Conservation (phyloP, 2,329 filamentous ascomycete genomes). For the Aspergillus costaricaensis region DNA sequence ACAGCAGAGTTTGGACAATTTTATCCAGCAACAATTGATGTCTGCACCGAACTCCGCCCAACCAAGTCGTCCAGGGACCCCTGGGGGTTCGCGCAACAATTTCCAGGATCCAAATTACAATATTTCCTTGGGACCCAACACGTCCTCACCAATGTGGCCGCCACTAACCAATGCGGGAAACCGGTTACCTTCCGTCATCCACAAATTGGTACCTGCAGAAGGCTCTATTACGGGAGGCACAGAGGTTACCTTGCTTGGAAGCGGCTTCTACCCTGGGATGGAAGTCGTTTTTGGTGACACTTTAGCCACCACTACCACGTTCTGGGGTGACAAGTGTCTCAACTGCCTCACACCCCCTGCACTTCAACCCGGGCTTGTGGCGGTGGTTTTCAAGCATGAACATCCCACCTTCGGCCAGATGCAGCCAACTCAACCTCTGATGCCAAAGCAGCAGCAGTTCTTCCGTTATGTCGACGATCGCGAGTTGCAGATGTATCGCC, state of each 20-base stretch:
- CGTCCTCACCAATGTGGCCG: conserved; percentile 55
- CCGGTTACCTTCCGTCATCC: conserved; percentile 65
- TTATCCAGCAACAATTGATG: conserved; percentile 65
- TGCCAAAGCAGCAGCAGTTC: conserved; percentile 53
- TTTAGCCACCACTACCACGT: conserved; percentile 71
- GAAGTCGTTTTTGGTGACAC: conserved; percentile 82
- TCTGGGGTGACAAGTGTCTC: conserved; percentile 76
- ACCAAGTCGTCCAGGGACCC: conserved; percentile 76
- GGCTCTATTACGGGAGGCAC: conserved; percentile 81
- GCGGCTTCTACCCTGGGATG: conserved; percentile 74
- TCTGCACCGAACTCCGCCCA: conserved; percentile 73
- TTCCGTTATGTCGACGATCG: conserved; percentile 69
- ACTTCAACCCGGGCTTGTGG: conserved; percentile 65
- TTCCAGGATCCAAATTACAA: conserved; percentile 40
- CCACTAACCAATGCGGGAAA: conserved; percentile 54
- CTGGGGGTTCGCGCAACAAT: conserved; percentile 51
- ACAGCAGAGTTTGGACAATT: conserved; percentile 65
- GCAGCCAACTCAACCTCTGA: conserved; percentile 44
- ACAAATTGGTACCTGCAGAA: conserved; percentile 80
- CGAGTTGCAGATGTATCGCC: conserved; percentile 50
- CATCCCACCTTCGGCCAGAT: conserved; percentile 51
- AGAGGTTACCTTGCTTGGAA: conserved; percentile 82
- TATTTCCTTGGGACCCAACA: conserved; percentile 42
- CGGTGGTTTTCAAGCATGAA: conserved; percentile 67
- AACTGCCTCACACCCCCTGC: conserved; percentile 77